Percentiles rank a stretch among this genome's conserved stretches.
Evolutionary conservation across 1,284 basidiomycete genomes (phyloP).

Genomic region (Tilletia walkeri): DNA sequence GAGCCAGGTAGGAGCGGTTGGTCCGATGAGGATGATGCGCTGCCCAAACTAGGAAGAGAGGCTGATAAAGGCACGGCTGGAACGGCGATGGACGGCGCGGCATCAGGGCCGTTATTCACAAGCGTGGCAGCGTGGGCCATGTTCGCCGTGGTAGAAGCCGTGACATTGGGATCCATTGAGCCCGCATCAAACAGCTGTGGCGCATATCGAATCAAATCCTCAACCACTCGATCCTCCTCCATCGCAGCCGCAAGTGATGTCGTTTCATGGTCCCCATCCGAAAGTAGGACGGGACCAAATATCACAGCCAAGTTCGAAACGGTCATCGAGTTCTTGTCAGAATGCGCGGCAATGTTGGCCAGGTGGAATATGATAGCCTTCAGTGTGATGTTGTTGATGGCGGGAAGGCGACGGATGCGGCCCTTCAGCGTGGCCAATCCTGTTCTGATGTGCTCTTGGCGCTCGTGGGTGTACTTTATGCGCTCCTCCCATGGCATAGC

Average conservation of each 20-base stretch:
- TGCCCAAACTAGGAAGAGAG: background rate
- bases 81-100: background rate
- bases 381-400: slow-evolving; percentile 84
- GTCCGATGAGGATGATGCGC: slow-evolving; percentile 26
- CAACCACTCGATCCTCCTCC: slow-evolving; percentile 51
- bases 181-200: slow-evolving; percentile 23
- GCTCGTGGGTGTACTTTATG: slow-evolving; percentile 57
- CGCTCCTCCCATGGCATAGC: slow-evolving; percentile 78
- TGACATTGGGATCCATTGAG: slow-evolving; percentile 30
- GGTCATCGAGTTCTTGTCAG: slow-evolving; percentile 89
- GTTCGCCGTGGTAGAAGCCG: slow-evolving; percentile 21
- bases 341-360: slow-evolving; percentile 68
- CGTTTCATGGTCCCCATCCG: slow-evolving; percentile 45
- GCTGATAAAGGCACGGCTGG: background rate
- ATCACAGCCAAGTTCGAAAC: slow-evolving; percentile 62
- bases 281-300: slow-evolving; percentile 50
- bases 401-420: slow-evolving; percentile 59
- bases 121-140: slow-evolving; percentile 15
- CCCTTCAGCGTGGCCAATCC: slow-evolving; percentile 51
- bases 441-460: slow-evolving; percentile 65
- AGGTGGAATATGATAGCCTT: slow-evolving; percentile 85
- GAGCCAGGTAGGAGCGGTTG: slow-evolving; percentile 27
- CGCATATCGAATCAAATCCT: slow-evolving; percentile 41
- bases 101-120: background rate
- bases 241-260: slow-evolving; percentile 47